phyloP scores from a whole-genome alignment of 768 basidiomycete species.

The Leccinellum rugosiceps region DNA sequence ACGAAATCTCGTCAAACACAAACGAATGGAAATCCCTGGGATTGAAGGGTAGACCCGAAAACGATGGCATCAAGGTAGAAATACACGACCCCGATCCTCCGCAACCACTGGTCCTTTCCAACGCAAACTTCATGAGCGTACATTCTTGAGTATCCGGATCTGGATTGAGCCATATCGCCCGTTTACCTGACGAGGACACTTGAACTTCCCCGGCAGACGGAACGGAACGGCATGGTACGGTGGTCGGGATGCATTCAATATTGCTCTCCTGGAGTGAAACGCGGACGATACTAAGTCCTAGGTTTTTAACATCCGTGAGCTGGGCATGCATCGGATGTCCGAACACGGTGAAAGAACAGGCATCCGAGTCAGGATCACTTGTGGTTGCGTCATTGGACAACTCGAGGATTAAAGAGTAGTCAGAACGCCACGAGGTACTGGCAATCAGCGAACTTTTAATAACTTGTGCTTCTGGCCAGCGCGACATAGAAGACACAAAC shows the following conservation, averaged over 20 bases:
- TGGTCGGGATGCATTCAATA: neutral
- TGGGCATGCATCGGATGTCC: slow-evolving; percentile 1
- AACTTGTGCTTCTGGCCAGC: slow-evolving; percentile 16
- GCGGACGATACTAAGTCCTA: slow-evolving; percentile 3
- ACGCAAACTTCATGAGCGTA: slow-evolving; percentile 51
- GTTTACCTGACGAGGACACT: slow-evolving; percentile 17
- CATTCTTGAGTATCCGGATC: slow-evolving; percentile 34
- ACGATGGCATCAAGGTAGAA: slow-evolving; percentile 40
- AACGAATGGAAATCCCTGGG: slow-evolving; percentile 43
- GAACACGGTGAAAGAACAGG: slow-evolving; percentile 15
- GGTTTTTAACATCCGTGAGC: neutral
- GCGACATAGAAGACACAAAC: neutral
- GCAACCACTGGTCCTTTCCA: slow-evolving; percentile 17
- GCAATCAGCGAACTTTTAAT: slow-evolving; percentile 8
- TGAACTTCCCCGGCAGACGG: slow-evolving; percentile 14
- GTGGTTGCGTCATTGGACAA: slow-evolving; percentile 15
- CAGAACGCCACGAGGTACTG: slow-evolving; percentile 14
- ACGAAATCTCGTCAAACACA: slow-evolving; percentile 55
- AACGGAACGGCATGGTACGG: slow-evolving; percentile 9
- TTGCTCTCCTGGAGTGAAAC: slow-evolving; percentile 14
- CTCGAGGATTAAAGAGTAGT: slow-evolving; percentile 3
- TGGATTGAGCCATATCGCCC: slow-evolving; percentile 17
- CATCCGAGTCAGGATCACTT: neutral
- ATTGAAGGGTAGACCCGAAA: slow-evolving; percentile 51
- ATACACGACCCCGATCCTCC: slow-evolving; percentile 3